phyloP scores from a whole-genome alignment of 1,139 yeast species.

The Candida glucosophila region DNA sequence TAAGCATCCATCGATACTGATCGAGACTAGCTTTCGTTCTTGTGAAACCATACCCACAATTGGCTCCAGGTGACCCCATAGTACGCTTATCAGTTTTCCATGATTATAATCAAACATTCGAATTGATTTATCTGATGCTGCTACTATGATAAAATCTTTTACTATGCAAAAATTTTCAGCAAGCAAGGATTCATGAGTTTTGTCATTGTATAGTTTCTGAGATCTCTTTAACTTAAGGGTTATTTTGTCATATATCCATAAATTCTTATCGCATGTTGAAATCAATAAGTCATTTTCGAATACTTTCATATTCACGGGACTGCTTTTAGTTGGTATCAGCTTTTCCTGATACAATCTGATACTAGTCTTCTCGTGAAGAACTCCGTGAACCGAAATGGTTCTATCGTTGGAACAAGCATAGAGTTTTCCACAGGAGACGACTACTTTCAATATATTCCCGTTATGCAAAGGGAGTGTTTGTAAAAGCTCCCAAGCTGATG shows the following conservation, averaged over 20 bases:
- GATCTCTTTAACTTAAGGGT: conserved; percentile 27
- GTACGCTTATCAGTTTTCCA: conserved; percentile 39
- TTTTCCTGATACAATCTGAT: conserved; percentile 28
- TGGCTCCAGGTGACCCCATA: conserved; percentile 63
- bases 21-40: conserved; percentile 23
- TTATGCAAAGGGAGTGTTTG: conserved; percentile 54
- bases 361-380: conserved; percentile 14
- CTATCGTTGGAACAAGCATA: conserved; percentile 54
- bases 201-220: conserved; percentile 31
- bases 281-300: conserved; percentile 32
- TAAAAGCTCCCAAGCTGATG: conserved; percentile 35
- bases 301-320: conserved; percentile 33
- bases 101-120: conserved; percentile 36
- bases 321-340: conserved; percentile 39
- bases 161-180: conserved; percentile 31
- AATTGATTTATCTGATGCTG: conserved; percentile 52
- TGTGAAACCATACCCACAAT: conserved; percentile 32
- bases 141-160: conserved; percentile 26
- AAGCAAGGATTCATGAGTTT: conserved; percentile 27
- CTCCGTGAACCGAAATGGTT: conserved; percentile 43
- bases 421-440: conserved; percentile 21
- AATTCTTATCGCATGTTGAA: conserved; percentile 44
- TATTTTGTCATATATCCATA: conserved; percentile 28
- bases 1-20: conserved; percentile 45
- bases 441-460: conserved; percentile 40